Evolutionary conservation across 208 protist genomes (phyloP).

Genomic region (Jaenimonas drosophilae): DNA sequence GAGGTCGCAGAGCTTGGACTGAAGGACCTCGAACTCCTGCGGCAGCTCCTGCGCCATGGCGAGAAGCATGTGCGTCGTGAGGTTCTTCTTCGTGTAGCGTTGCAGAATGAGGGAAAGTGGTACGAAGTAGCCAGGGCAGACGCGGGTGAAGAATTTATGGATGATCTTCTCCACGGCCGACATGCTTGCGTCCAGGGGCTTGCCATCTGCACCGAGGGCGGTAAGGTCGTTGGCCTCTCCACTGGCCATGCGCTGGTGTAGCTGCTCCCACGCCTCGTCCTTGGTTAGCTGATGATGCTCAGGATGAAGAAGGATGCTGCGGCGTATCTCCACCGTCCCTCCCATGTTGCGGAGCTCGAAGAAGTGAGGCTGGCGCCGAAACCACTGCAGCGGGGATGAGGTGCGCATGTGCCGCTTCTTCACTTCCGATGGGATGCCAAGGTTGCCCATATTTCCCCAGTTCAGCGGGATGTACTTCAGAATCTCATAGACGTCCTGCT

Average conservation of each 20-base stretch:
- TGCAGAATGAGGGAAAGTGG: constrained; percentile 49
- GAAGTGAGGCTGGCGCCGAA: constrained; percentile 75
- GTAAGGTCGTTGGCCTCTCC: constrained; percentile 57
- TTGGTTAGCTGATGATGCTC: constrained; percentile 60
- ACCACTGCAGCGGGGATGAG: constrained; percentile 45
- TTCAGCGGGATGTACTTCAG: constrained; percentile 78
- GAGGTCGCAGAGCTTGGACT: constrained; percentile 27
- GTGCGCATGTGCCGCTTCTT: constrained; percentile 55
- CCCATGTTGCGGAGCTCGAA: constrained; percentile 73
- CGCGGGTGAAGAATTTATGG: constrained; percentile 56
- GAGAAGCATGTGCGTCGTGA: constrained; percentile 31
- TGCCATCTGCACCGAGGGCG: constrained; percentile 22
- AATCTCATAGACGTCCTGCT: constrained; percentile 68
- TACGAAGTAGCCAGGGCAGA: constrained; percentile 72
- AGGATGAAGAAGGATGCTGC: constrained; percentile 67
- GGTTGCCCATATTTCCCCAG: constrained; percentile 58
- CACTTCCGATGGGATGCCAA: constrained; percentile 48
- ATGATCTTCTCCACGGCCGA: constrained; percentile 11
- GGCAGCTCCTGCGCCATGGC: constrained; percentile 14
- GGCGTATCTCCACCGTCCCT: constrained; percentile 61
- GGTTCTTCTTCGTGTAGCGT: constrained; percentile 77
- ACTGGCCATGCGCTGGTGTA: constrained; percentile 45
- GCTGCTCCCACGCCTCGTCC: constrained; percentile 39
- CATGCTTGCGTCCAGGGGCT: constrained; percentile 8
- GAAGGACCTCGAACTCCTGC: constrained; percentile 56